Base-by-base conservation (phyloP, 805 yeast genomes). In the Monosporozyma aquatica region DNA sequence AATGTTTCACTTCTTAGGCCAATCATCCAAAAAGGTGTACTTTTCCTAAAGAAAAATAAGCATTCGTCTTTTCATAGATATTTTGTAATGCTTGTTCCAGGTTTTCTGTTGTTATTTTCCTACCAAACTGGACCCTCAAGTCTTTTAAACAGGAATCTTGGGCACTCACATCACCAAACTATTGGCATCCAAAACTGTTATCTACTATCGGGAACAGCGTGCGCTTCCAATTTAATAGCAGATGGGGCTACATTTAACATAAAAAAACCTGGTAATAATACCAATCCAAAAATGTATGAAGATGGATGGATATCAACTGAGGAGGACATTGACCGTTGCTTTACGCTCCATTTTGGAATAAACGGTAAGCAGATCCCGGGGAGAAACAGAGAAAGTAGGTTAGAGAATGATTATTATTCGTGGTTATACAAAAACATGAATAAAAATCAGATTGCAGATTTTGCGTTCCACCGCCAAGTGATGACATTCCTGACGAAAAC, bases 221-320 rank as follows among this genome's bases (percentile, higher is more conserved):
- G 89, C 2, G 70, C 68, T 10, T 55, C 70, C 26, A 87, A 81
- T 48, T 63, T 87, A 22, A 55, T 80, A 24, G 54, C 60, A 9
- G 60, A 75, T 10, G 72, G 67, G 39, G 62, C 58, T 18, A 71
- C 69, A 21, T 61, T 69, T 36, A 76, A 78, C 43, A 64, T 65
- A 3, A 56, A 62, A 17, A 62, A 71, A 43, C 81, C 83, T 0
- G 84, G 81, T 0, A 70, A 68, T 4, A 70, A 72, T 38, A 63
- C 79, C 0, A 56, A 82, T 24, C 95, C 97, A 0, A 66, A 94
- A 27, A 66, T 82, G 0, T 87, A 83, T 55, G 63, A 72, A 1
- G 95, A 87, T 61, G 96, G 96, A 0, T 82, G 94, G 87, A 74
- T 70, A 48, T 81, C 94, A 2, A 68, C 76, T 7, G 97, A 90